Percentiles rank a stretch among this genome's conserved stretches.
These are phyloP conservation scores for Colletotrichum somersetense DNA, from an alignment of 2,329 filamentous ascomycete genomes.

Conservation along the genomic window DNA sequence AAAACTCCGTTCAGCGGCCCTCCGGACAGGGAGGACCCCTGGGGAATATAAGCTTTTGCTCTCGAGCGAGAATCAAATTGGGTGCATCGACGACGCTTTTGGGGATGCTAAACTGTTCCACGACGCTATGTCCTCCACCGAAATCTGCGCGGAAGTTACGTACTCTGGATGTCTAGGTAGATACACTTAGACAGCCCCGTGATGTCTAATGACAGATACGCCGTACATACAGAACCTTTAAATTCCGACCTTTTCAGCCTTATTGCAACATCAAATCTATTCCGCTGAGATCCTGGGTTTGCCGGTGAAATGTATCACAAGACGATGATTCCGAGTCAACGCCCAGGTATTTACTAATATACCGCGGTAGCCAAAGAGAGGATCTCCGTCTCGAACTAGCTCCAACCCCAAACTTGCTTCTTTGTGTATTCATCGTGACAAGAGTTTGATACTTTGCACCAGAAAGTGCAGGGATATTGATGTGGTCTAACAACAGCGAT, in stretches of 20 bases:
- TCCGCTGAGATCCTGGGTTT: neutral
- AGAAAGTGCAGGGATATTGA: neutral
- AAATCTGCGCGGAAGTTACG: conserved; percentile 18
- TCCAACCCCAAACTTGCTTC: neutral
- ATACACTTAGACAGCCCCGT: conserved; percentile 3
- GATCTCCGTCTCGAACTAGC: neutral
- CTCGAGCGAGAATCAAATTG: neutral
- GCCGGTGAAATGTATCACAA: neutral
- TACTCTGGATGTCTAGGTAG: neutral
- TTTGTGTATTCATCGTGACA: neutral
- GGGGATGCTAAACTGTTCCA: neutral
- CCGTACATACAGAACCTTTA: neutral
- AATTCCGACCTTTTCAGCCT: neutral
- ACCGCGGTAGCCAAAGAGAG: neutral
- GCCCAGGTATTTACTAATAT: neutral
- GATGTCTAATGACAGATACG: neutral
- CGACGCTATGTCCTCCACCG: conserved; percentile 29
- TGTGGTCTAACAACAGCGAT: neutral
- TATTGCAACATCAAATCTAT: neutral
- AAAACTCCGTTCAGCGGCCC: no score
- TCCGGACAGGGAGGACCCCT: conserved; percentile 1
- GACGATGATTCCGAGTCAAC: neutral
- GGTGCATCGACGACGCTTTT: neutral
- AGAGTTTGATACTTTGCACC: neutral
- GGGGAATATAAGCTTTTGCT: conserved; percentile 16